These are phyloP conservation scores for Stevia rebaudiana DNA, from an alignment of 140 eudicot genomes.

Conservation along the genomic window DNA sequence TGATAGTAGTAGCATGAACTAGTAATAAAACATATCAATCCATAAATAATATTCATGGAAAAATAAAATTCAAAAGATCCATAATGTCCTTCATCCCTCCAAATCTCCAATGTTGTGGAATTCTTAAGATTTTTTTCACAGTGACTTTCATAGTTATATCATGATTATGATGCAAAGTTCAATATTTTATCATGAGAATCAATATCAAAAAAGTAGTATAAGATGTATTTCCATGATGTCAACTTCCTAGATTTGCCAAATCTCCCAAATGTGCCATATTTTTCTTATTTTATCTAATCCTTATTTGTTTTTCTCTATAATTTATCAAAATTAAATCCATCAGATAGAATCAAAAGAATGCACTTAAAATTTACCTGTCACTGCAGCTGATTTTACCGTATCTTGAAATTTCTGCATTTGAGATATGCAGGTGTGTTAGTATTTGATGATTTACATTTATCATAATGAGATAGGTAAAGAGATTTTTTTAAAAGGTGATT, in stretches of 20 bases:
- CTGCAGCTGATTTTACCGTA: conserved; percentile 45
- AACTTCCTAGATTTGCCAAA: too few species aligned
- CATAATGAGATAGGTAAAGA: conserved; percentile 13
- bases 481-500: too few species aligned
- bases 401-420: conserved; percentile 72
- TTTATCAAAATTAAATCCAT: too few species aligned
- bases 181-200: background rate
- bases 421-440: conserved; percentile 15
- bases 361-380: conserved; percentile 48
- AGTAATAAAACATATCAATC: background rate
- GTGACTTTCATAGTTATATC: background rate
- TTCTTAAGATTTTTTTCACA: background rate
- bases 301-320: too few species aligned
- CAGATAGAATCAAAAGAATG: background rate
- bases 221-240: conserved; percentile 11
- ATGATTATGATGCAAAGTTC: background rate
- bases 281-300: too few species aligned
- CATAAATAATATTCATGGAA: background rate
- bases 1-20: background rate
- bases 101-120: background rate
- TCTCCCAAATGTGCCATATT: too few species aligned
- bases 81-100: background rate
- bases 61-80: background rate
- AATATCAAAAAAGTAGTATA: background rate
- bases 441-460: conserved; percentile 5